Conservation (phyloP, 495 filamentous ascomycete species). For the Zalerion maritima region DNA sequence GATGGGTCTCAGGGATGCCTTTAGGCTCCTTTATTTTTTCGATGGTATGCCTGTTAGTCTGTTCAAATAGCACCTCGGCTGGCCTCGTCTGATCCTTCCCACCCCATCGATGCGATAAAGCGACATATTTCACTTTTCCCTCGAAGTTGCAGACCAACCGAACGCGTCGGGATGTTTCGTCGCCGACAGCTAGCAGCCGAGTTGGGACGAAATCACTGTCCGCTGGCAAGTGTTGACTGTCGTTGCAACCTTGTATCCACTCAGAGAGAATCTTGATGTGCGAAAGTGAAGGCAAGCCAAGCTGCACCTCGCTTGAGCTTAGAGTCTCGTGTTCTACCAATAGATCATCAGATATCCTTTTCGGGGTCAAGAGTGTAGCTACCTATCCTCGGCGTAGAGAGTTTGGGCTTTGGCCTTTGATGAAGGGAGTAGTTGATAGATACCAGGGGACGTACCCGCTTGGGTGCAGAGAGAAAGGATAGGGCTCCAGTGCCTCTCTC, state of each 20-base stretch:
- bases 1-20: slow-evolving; percentile 4
- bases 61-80: slow-evolving; percentile 1
- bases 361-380: too few species aligned
- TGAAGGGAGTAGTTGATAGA: too few species aligned
- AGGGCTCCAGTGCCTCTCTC: too few species aligned
- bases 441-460: too few species aligned
- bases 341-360: too few species aligned
- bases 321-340: too few species aligned
- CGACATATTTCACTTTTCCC: slow-evolving; percentile 6
- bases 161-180: neutral
- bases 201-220: slow-evolving; percentile 7
- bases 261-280: slow-evolving; percentile 4
- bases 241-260: slow-evolving; percentile 10
- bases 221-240: slow-evolving; percentile 2
- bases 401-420: too few species aligned
- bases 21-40: neutral
- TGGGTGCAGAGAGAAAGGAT: too few species aligned
- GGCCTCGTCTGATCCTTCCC: too few species aligned
- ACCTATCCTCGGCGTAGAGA: too few species aligned
- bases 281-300: neutral
- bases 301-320: too few species aligned
- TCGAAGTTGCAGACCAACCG: slow-evolving; percentile 7
- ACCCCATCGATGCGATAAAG: slow-evolving; percentile 12
- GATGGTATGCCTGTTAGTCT: slow-evolving; percentile 3
- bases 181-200: slow-evolving; percentile 15